A percentile compares a stretch with the other conserved stretches of the same genome.
Conservation (phyloP, 768 basidiomycete genomes). For the Daedaleopsis sinensis region DNA sequence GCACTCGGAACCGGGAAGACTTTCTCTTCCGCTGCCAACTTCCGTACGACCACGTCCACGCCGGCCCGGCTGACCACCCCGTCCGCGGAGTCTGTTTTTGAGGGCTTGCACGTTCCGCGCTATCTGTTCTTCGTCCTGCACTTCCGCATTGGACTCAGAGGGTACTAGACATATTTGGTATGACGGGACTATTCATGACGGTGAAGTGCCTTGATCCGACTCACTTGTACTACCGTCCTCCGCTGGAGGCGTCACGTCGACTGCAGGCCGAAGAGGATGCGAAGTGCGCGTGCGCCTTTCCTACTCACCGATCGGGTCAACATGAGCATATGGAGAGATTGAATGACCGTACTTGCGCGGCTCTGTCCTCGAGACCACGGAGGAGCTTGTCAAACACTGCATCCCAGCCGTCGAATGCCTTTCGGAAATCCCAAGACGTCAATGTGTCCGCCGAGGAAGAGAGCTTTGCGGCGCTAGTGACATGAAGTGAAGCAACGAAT, state of each 20-base stretch:
- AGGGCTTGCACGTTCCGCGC: slow-evolving; percentile 90
- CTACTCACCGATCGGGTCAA: slow-evolving; percentile 38
- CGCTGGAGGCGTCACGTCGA: slow-evolving; percentile 49
- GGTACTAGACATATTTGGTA: slow-evolving; percentile 40
- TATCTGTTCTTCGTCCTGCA: slow-evolving; percentile 86
- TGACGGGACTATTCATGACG: slow-evolving; percentile 2
- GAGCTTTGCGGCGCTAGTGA: slow-evolving; percentile 49
- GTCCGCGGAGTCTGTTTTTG: slow-evolving; percentile 80
- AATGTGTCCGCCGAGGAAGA: slow-evolving; percentile 38
- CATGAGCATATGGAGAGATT: background rate
- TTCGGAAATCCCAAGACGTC: slow-evolving; percentile 66
- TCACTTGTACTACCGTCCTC: slow-evolving; percentile 65
- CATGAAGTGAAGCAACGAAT: slow-evolving; percentile 83
- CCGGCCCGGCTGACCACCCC: slow-evolving; percentile 63
- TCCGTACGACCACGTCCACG: slow-evolving; percentile 50
- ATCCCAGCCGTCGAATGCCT: slow-evolving; percentile 82
- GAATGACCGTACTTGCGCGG: slow-evolving; percentile 53
- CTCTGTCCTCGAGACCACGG: slow-evolving; percentile 73
- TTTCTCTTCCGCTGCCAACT: slow-evolving; percentile 61
- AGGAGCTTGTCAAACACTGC: slow-evolving; percentile 76
- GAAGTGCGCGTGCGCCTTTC: slow-evolving; percentile 73
- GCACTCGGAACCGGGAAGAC: slow-evolving; percentile 71
- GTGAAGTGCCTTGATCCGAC: slow-evolving; percentile 17
- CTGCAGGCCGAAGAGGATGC: slow-evolving; percentile 36
- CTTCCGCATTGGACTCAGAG: slow-evolving; percentile 49